phyloP scores from a whole-genome alignment of 2,329 filamentous ascomycete species.

The Aspergillus sp. region DNA sequence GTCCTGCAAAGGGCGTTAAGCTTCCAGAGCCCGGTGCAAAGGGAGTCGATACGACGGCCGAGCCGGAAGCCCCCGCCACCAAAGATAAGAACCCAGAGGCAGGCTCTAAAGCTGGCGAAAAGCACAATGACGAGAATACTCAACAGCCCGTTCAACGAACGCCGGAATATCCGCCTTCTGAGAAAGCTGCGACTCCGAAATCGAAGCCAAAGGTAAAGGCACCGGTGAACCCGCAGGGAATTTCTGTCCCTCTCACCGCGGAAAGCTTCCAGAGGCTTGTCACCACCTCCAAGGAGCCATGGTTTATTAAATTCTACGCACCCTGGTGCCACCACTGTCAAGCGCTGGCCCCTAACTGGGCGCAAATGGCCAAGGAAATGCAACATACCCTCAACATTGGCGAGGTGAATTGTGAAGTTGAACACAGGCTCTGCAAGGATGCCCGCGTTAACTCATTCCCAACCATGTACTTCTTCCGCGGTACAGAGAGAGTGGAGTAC shows the following conservation, averaged over 20 bases:
- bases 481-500: slow-evolving; percentile 89
- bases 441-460: slow-evolving; percentile 77
- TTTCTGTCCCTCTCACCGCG: slow-evolving; percentile 72
- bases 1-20: slow-evolving; percentile 64
- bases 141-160: slow-evolving; percentile 11
- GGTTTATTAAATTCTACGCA: slow-evolving; percentile 99
- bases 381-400: slow-evolving; percentile 85
- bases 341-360: slow-evolving; percentile 86
- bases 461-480: slow-evolving; percentile 89
- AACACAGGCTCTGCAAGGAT: slow-evolving; percentile 89
- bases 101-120: slow-evolving; percentile 40
- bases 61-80: slow-evolving; percentile 36
- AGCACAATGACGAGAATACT: slow-evolving; percentile 37
- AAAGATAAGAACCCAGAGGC: slow-evolving; percentile 47
- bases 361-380: slow-evolving; percentile 87
- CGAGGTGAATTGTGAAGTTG: slow-evolving; percentile 90
- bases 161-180: slow-evolving; percentile 22
- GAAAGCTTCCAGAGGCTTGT: slow-evolving; percentile 85
- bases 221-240: slow-evolving; percentile 72
- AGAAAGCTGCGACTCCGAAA: slow-evolving; percentile 43
- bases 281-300: slow-evolving; percentile 83
- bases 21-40: slow-evolving; percentile 71
- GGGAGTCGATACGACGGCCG: slow-evolving; percentile 44
- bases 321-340: slow-evolving; percentile 98
- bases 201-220: slow-evolving; percentile 51